These are phyloP conservation scores for Fremontodendron californicum DNA, from an alignment of 345 rosid genomes.

Conservation along the genomic window DNA sequence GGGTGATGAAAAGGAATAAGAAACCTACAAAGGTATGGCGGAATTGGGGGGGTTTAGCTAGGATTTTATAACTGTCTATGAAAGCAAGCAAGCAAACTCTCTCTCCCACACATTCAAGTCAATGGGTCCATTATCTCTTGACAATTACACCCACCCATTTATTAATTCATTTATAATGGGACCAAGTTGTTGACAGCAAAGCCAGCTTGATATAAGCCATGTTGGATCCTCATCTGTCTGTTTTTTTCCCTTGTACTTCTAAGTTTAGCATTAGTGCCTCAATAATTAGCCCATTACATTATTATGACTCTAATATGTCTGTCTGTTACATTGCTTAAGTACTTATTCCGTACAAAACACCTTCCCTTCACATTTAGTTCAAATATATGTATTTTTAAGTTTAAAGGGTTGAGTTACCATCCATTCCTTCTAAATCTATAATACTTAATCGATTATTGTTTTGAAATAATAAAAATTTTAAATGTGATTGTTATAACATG, in stretches of 20 bases:
- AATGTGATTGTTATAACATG: too few species aligned
- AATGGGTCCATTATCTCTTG: conserved; percentile 23
- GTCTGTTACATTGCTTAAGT: too few species aligned
- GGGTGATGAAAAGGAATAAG: conserved; percentile 43
- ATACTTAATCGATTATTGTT: too few species aligned
- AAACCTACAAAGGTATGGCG: conserved; percentile 19
- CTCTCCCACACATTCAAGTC: conserved; percentile 24
- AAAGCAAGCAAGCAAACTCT: conserved; percentile 36
- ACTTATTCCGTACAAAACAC: too few species aligned
- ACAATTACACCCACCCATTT: conserved; percentile 14
- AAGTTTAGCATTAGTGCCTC: background rate
- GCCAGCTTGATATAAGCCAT: background rate
- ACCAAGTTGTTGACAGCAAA: background rate
- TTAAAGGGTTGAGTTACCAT: too few species aligned
- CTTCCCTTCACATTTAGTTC: too few species aligned
- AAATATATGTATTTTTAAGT: too few species aligned
- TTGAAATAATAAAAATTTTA: too few species aligned
- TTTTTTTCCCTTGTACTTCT: background rate
- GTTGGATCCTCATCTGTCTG: background rate
- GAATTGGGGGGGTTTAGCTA: conserved; percentile 7
- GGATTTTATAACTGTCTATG: conserved; percentile 16
- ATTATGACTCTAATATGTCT: too few species aligned
- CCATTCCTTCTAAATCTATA: too few species aligned
- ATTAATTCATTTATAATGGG: background rate
- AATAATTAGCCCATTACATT: background rate